Evolutionary conservation across 1,284 basidiomycete genomes (phyloP).

Genomic region (Sphagnurus paluster): DNA sequence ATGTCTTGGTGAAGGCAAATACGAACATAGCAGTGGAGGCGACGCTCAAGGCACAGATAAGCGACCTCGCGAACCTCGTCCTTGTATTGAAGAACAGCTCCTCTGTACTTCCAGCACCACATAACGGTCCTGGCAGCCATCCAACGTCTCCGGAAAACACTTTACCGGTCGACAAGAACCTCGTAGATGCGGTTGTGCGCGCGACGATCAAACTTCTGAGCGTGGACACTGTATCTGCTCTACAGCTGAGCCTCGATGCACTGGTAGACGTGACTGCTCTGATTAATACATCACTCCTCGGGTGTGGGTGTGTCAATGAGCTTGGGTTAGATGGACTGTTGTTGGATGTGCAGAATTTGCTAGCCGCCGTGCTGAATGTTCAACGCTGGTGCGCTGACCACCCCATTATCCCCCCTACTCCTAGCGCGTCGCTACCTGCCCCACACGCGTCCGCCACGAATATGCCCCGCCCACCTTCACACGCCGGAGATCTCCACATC

Average conservation of each 20-base stretch:
- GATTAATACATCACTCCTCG: slow-evolving; percentile 13
- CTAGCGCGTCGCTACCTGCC: background rate
- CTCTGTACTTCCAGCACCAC: slow-evolving; percentile 1
- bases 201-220: slow-evolving; percentile 9
- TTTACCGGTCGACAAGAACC: slow-evolving; percentile 4
- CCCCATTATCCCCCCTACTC: slow-evolving; percentile 7
- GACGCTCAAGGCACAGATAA: slow-evolving; percentile 6
- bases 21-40: background rate
- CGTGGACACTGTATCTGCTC: slow-evolving; percentile 15
- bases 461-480: background rate
- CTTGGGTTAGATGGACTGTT: slow-evolving; percentile 17
- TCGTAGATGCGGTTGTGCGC: slow-evolving; percentile 8
- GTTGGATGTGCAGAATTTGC: slow-evolving; percentile 16
- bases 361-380: slow-evolving; percentile 14
- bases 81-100: slow-evolving; percentile 16
- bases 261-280: slow-evolving; percentile 15
- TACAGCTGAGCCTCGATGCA: slow-evolving; percentile 18
- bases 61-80: slow-evolving; percentile 14
- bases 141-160: background rate
- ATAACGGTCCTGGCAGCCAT: background rate
- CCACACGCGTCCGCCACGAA: background rate
- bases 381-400: slow-evolving; percentile 18
- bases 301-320: slow-evolving; percentile 19
- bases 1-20: background rate
- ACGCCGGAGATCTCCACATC: slow-evolving; percentile 1